phyloP scores from a whole-genome alignment of 2,329 filamentous ascomycete species.

The Diaporthe sp. region DNA sequence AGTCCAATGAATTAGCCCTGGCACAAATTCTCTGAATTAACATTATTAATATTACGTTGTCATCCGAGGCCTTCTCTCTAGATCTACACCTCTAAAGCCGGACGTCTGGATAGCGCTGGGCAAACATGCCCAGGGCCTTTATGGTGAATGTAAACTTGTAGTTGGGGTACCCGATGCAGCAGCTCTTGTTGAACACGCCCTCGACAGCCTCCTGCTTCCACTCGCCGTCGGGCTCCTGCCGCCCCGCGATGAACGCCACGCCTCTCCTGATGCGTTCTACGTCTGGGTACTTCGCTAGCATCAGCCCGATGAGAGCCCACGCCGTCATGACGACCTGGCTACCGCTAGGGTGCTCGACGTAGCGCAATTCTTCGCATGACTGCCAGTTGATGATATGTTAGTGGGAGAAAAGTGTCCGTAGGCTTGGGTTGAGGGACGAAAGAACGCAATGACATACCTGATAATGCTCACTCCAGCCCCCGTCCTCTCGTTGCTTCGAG shows the following conservation, averaged over 20 bases:
- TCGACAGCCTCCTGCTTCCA: conserved; percentile 97
- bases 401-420: neutral
- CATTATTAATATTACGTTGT: conserved; percentile 5
- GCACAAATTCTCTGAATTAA: too few relatives aligned
- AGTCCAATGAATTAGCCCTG: too few relatives aligned
- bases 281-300: conserved; percentile 86
- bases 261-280: conserved; percentile 77
- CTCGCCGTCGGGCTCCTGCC: conserved; percentile 90
- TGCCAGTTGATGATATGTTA: conserved; percentile 43
- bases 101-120: conserved; percentile 75
- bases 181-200: conserved; percentile 98
- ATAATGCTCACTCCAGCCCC: conserved; percentile 98
- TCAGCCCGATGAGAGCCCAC: conserved; percentile 85
- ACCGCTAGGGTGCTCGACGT: conserved; percentile 77
- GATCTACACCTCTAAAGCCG: conserved; percentile 49
- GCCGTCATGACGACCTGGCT: conserved; percentile 95
- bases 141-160: conserved; percentile 98
- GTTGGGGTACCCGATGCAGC: conserved; percentile 99
- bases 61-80: neutral
- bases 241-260: conserved; percentile 82
- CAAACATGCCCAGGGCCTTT: conserved; percentile 93
- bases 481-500: conserved; percentile 85
- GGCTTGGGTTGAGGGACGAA: neutral
- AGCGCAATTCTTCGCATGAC: conserved; percentile 82
- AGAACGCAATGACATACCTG: conserved; percentile 55